These are phyloP conservation scores for Saussurea involucrata DNA, from an alignment of 129 eudicot species.

Conservation along the genomic window DNA sequence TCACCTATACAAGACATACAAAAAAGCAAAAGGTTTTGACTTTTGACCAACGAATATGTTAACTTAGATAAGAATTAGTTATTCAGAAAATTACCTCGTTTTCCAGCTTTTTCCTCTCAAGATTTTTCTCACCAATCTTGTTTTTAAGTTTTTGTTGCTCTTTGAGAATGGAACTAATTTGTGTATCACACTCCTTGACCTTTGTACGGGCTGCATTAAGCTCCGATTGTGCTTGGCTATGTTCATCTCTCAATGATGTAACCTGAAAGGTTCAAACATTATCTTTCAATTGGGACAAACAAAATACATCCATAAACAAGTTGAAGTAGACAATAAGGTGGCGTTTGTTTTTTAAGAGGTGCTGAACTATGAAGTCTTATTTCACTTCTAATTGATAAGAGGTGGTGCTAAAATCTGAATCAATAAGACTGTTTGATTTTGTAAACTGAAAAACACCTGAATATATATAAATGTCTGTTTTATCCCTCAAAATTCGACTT, in stretches of 20 bases:
- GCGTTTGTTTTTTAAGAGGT: not conserved
- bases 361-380: too few species aligned
- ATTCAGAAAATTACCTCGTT: slow-evolving; percentile 66
- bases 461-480: too few species aligned
- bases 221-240: slow-evolving; percentile 64
- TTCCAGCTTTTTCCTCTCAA: slow-evolving; percentile 85
- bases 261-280: slow-evolving; percentile 44
- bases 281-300: not conserved
- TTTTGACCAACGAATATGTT: not conserved
- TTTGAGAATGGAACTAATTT: slow-evolving; percentile 67
- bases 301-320: not conserved
- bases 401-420: too few species aligned
- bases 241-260: slow-evolving; percentile 45
- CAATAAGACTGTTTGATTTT: too few species aligned
- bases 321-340: too few species aligned
- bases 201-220: slow-evolving; percentile 64
- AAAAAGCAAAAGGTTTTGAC: not conserved
- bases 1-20: slow-evolving; percentile 55
- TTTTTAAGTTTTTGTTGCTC: slow-evolving; percentile 69
- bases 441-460: too few species aligned
- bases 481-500: too few species aligned
- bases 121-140: slow-evolving; percentile 61
- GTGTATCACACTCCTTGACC: slow-evolving; percentile 84
- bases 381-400: too few species aligned
- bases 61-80: not conserved